A percentile compares a stretch with the other conserved stretches of the same genome.
phyloP scores from a whole-genome alignment of 352 stramenopile species.

The Aphanomyces astaci region DNA sequence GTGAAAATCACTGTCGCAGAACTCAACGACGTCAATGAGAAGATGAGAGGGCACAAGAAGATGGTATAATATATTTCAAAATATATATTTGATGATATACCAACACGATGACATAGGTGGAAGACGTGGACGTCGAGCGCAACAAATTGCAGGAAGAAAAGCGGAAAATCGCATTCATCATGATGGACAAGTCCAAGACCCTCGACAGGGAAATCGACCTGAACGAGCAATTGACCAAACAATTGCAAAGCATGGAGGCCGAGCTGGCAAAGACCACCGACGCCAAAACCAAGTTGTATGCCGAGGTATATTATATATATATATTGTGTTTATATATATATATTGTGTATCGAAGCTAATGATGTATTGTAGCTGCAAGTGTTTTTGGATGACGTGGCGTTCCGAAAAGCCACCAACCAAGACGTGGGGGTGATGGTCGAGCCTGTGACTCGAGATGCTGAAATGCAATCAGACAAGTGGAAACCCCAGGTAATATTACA shows the following conservation, averaged over 20 bases:
- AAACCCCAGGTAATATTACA: slow-evolving; percentile 18
- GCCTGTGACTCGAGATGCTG: background rate
- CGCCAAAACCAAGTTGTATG: background rate
- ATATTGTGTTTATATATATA: too few species aligned
- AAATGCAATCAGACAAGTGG: slow-evolving; percentile 9
- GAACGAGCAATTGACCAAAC: slow-evolving; percentile 2
- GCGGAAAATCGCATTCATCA: slow-evolving; percentile 14
- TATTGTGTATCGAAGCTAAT: background rate
- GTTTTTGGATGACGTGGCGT: background rate
- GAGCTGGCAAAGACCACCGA: background rate
- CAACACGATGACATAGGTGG: background rate
- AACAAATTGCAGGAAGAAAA: slow-evolving; percentile 9
- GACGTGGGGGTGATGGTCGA: background rate
- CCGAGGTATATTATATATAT: background rate
- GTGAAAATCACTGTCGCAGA: background rate
- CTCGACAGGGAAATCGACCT: slow-evolving; percentile 13
- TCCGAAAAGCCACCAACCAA: slow-evolving; percentile 5
- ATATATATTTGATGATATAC: background rate
- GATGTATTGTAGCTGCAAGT: background rate
- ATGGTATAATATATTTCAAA: too few species aligned
- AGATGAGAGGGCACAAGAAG: background rate
- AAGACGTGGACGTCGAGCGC: slow-evolving; percentile 6
- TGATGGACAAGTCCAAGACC: slow-evolving; percentile 19
- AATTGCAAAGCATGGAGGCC: background rate
- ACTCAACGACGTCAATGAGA: slow-evolving; percentile 1